These are phyloP conservation scores for Albizia julibrissin DNA, from an alignment of 306 rosid genomes.

Conservation along the genomic window DNA sequence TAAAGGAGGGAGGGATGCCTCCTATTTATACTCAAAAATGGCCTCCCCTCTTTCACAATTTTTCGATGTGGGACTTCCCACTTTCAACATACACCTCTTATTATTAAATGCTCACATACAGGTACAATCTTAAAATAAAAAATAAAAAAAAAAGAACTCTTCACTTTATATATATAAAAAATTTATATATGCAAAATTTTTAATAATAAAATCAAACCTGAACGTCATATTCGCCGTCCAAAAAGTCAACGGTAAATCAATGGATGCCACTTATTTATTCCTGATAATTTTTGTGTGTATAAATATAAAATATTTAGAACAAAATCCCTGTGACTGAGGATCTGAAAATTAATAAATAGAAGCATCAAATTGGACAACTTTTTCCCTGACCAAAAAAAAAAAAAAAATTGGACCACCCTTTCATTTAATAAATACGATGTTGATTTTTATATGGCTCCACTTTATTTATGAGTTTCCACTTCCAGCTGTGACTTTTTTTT, in stretches of 20 bases:
- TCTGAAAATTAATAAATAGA: background rate
- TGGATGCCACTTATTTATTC: background rate
- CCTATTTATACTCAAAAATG: no score
- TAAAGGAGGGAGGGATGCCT: no score
- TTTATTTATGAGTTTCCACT: background rate
- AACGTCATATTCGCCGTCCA: conserved; percentile 23
- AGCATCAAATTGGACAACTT: background rate
- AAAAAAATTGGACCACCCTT: background rate
- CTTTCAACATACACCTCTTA: no score
- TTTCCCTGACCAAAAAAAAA: no score
- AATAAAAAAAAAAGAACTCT: background rate
- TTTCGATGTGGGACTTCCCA: no score
- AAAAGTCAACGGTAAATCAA: background rate
- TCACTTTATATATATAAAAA: background rate
- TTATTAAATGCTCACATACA: no score
- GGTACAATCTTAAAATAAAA: background rate
- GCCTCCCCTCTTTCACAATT: no score
- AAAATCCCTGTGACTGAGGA: background rate
- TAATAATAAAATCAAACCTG: background rate
- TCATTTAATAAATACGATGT: background rate
- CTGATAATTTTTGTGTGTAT: background rate
- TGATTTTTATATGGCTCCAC: background rate
- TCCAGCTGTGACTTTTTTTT: background rate
- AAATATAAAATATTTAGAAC: background rate
- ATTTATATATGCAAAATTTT: background rate